Evolutionary conservation across 768 basidiomycete genomes (phyloP).

Genomic region (Boletus rex-veris): DNA sequence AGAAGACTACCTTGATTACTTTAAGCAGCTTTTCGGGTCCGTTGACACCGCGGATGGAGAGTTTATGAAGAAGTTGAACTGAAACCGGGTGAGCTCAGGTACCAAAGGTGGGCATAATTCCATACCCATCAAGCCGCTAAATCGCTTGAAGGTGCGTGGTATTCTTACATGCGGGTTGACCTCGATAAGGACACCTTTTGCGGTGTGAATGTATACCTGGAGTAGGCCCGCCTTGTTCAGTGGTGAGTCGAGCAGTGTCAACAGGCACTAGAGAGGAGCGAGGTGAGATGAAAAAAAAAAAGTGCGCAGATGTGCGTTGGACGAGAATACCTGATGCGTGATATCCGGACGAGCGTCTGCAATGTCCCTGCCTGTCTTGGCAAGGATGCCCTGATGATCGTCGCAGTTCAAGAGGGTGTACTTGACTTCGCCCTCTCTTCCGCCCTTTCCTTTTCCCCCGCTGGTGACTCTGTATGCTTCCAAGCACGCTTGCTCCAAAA

Average conservation of each 20-base stretch:
- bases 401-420: conserved; percentile 98
- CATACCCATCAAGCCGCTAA: conserved; percentile 96
- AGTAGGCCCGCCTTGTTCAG: conserved; percentile 95
- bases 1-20: conserved; percentile 77
- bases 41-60: conserved; percentile 93
- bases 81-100: conserved; percentile 5
- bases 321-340: conserved; percentile 80
- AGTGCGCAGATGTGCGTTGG: background rate
- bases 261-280: conserved; percentile 64
- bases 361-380: conserved; percentile 96
- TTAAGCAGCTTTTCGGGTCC: conserved; percentile 96
- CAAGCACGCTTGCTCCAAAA: conserved; percentile 91
- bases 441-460: conserved; percentile 48
- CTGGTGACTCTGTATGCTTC: conserved; percentile 88
- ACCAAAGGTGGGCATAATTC: background rate
- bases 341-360: conserved; percentile 99
- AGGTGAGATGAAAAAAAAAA: background rate
- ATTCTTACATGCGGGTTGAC: conserved; percentile 98
- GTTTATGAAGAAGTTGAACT: conserved; percentile 97
- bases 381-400: conserved; percentile 97
- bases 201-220: conserved; percentile 98
- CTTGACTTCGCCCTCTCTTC: conserved; percentile 75
- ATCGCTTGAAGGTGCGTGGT: conserved; percentile 97
- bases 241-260: conserved; percentile 95
- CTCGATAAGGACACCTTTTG: conserved; percentile 93